phyloP scores from a whole-genome alignment of 495 filamentous ascomycete species.

The Podospora fimiseda region DNA sequence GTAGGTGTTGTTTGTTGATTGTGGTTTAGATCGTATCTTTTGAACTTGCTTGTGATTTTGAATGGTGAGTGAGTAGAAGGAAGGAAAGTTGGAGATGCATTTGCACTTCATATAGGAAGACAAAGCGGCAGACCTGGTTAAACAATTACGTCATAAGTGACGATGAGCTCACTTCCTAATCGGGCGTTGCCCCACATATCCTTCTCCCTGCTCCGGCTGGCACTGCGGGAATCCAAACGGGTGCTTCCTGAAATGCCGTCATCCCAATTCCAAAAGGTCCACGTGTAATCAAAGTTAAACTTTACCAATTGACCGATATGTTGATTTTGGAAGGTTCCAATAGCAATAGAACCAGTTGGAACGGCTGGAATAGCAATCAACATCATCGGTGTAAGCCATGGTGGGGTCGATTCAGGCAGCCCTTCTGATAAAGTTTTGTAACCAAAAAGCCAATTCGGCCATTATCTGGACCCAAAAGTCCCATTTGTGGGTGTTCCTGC shows the following conservation, averaged over 20 bases:
- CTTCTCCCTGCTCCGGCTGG: too few relatives aligned
- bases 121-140: not conserved
- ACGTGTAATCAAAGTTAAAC: too few relatives aligned
- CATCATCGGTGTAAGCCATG: too few relatives aligned
- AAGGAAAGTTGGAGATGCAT: not conserved
- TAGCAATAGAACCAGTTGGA: too few relatives aligned
- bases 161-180: slow-evolving; percentile 13
- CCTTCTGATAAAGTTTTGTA: too few relatives aligned
- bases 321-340: too few relatives aligned
- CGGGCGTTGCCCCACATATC: not conserved
- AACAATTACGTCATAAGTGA: slow-evolving; percentile 24
- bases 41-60: not conserved
- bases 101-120: slow-evolving; percentile 4
- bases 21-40: not conserved
- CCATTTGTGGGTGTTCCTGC: not conserved
- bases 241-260: not conserved
- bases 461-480: not conserved
- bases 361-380: too few relatives aligned
- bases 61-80: too few relatives aligned
- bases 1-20: not conserved
- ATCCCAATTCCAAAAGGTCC: not conserved
- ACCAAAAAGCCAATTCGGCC: not conserved
- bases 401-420: too few relatives aligned
- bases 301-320: too few relatives aligned
- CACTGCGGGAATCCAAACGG: not conserved